Evolutionary conservation across 139 green algal genomes (phyloP).

Genomic region (Zygnema cylindricum): DNA sequence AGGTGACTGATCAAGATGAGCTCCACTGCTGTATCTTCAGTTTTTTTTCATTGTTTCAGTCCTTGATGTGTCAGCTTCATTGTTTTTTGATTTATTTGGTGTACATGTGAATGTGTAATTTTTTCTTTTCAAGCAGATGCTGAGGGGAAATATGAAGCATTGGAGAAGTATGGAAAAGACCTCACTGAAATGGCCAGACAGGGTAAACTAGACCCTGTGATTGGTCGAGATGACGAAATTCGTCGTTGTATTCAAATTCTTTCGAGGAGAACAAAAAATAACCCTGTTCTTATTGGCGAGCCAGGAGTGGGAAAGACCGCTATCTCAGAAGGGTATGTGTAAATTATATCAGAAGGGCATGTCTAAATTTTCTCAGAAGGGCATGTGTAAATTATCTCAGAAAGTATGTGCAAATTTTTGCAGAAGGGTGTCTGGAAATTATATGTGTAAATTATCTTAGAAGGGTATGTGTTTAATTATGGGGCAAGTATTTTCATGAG

Average conservation of each 20-base stretch:
- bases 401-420: neutral
- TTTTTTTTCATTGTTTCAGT: neutral
- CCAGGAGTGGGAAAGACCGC: slow-evolving; percentile 76
- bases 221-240: slow-evolving; percentile 90
- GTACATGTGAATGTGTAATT: neutral
- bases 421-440: neutral
- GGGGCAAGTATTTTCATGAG: slow-evolving; percentile 11
- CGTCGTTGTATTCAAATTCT: slow-evolving; percentile 78
- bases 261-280: slow-evolving; percentile 95
- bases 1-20: neutral
- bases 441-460: neutral
- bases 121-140: slow-evolving; percentile 69
- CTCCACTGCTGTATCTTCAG: neutral
- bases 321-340: slow-evolving; percentile 64
- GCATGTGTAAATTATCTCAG: neutral
- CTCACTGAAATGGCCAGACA: slow-evolving; percentile 85
- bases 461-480: neutral
- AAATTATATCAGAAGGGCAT: neutral
- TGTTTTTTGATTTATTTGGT: too few species aligned
- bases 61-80: neutral
- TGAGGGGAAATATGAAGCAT: slow-evolving; percentile 96
- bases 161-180: slow-evolving; percentile 92
- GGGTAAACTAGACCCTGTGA: slow-evolving; percentile 91
- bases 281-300: slow-evolving; percentile 96
- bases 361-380: neutral